Evolutionary conservation across 2,329 filamentous ascomycete species (phyloP).

Genomic region (Cladosporium sp.): DNA sequence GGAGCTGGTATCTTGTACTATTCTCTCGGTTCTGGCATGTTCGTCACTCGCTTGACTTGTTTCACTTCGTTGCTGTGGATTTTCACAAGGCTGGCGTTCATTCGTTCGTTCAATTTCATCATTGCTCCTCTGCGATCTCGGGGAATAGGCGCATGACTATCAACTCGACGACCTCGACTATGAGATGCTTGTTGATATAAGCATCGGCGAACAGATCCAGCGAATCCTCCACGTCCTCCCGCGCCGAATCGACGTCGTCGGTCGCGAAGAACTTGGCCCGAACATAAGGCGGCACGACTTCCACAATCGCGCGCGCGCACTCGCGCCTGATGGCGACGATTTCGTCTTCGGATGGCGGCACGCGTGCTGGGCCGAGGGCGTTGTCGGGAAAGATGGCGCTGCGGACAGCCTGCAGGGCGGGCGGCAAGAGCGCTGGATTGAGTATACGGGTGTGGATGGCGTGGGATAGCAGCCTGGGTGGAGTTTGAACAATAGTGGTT

Average conservation of each 20-base stretch:
- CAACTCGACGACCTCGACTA: constrained; percentile 78
- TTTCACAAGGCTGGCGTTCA: no score
- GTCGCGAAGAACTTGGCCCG: constrained; percentile 42
- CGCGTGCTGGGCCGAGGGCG: constrained; percentile 60
- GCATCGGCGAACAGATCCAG: constrained; percentile 73
- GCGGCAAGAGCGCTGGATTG: constrained; percentile 39
- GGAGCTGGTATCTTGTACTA: background rate
- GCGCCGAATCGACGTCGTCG: constrained; percentile 21
- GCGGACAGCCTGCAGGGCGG: constrained; percentile 63
- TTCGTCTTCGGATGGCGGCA: constrained; percentile 56
- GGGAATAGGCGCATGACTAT: constrained; percentile 79
- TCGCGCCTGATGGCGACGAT: constrained; percentile 61
- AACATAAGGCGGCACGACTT: constrained; percentile 44
- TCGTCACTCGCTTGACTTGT: background rate
- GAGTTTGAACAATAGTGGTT: background rate
- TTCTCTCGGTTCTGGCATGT: no score
- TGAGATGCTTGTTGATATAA: constrained; percentile 89
- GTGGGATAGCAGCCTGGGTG: constrained; percentile 9
- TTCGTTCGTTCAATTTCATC: background rate
- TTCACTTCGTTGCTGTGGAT: no score
- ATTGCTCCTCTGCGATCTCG: constrained; percentile 61
- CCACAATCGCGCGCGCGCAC: constrained; percentile 58
- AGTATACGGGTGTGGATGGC: constrained; percentile 9
- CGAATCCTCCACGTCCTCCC: constrained; percentile 45
- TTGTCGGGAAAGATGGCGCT: constrained; percentile 84